phyloP scores from a whole-genome alignment of 352 stramenopile species.

The Pelagophyceae sp. region DNA sequence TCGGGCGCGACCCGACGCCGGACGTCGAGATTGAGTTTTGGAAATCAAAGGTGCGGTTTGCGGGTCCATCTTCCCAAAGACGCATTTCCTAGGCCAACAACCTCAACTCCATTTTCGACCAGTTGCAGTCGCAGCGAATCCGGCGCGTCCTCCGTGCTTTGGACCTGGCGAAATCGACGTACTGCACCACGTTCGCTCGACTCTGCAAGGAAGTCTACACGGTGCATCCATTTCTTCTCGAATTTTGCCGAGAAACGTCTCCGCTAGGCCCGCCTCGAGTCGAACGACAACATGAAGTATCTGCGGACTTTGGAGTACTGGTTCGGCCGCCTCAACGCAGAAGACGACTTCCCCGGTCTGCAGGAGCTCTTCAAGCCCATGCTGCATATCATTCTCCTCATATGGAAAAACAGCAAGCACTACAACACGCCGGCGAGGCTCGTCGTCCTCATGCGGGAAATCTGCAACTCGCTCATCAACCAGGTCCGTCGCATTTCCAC shows the following conservation, averaged over 20 bases:
- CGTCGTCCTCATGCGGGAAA: constrained; percentile 92
- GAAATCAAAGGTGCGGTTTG: no score
- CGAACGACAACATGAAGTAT: constrained; percentile 97
- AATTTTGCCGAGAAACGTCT: no score
- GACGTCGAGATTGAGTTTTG: constrained; percentile 95
- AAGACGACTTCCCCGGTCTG: constrained; percentile 73
- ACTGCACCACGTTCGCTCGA: constrained; percentile 80
- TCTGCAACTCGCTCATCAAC: constrained; percentile 93
- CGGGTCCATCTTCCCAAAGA: no score
- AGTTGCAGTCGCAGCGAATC: constrained; percentile 76
- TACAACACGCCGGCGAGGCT: constrained; percentile 93
- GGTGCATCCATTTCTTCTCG: no score
- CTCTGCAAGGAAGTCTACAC: constrained; percentile 95
- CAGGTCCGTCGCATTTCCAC: constrained; percentile 68
- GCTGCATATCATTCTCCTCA: constrained; percentile 92
- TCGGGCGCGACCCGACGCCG: constrained; percentile 88
- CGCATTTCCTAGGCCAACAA: no score
- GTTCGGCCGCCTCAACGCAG: constrained; percentile 87
- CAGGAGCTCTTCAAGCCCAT: constrained; percentile 93
- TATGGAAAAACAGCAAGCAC: constrained; percentile 98
- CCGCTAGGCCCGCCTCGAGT: constrained; percentile 86
- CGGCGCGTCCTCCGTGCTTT: constrained; percentile 84
- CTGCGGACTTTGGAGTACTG: constrained; percentile 87
- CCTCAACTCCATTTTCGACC: constrained; percentile 87
- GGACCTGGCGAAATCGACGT: constrained; percentile 88